These are phyloP conservation scores for Neolentinus lepideus DNA, from an alignment of 1,284 basidiomycete genomes.

Conservation along the genomic window DNA sequence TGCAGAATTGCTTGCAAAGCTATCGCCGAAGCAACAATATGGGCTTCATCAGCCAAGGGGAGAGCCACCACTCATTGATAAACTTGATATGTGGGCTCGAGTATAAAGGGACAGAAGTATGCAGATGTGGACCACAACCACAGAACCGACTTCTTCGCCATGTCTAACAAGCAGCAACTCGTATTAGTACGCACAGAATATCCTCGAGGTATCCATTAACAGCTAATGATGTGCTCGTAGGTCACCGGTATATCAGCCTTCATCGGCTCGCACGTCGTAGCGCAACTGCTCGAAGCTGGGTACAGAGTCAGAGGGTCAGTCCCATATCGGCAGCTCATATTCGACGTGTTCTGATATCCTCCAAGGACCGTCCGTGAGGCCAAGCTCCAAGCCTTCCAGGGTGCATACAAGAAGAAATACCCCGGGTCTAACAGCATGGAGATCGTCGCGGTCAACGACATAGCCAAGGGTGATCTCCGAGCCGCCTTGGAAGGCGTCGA, in stretches of 20 bases:
- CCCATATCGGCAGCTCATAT: too few species aligned
- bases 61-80: too few species aligned
- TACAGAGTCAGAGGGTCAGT: constrained; percentile 16
- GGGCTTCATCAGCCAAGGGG: too few species aligned
- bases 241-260: constrained; percentile 20
- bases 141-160: too few species aligned
- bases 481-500: constrained; percentile 23
- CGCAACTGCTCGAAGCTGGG: constrained; percentile 13
- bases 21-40: too few species aligned
- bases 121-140: too few species aligned
- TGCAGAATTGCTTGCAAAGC: too few species aligned
- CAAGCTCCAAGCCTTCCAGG: background rate
- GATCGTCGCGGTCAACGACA: constrained; percentile 22
- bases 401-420: constrained; percentile 2
- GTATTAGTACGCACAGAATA: too few species aligned
- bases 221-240: constrained; percentile 7
- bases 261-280: constrained; percentile 16
- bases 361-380: background rate
- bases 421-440: constrained; percentile 5
- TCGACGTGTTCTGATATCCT: background rate
- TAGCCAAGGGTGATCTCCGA: constrained; percentile 18
- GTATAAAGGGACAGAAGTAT: too few species aligned
- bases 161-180: too few species aligned
- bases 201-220: too few species aligned
- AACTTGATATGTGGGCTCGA: too few species aligned